A percentile compares a stretch with the other conserved stretches of the same genome.
These are phyloP conservation scores for Yamadazyma siamensis DNA, from an alignment of 1,139 yeast species.

Conservation along the genomic window DNA sequence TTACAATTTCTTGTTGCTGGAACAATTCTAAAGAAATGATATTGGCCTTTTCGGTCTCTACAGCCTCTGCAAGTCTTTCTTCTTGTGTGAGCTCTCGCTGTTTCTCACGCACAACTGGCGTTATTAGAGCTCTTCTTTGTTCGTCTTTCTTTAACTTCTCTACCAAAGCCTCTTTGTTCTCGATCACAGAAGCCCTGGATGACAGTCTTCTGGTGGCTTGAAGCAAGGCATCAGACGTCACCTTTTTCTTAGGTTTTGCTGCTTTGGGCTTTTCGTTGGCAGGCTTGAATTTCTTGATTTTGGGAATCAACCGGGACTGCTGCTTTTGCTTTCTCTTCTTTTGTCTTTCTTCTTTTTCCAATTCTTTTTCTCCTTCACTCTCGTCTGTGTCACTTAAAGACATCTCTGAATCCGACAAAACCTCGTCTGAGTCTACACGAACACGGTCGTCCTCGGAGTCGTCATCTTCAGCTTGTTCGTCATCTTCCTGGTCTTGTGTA, in stretches of 20 bases:
- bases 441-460: conserved; percentile 16
- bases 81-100: conserved; percentile 73
- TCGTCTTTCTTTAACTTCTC: conserved; percentile 72
- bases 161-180: conserved; percentile 74
- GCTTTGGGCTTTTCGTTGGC: conserved; percentile 19
- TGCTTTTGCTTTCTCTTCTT: conserved; percentile 39
- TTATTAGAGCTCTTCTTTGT: conserved; percentile 51
- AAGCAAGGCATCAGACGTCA: conserved; percentile 48
- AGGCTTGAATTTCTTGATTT: conserved; percentile 39
- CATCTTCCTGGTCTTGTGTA: conserved; percentile 35
- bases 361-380: conserved; percentile 65
- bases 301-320: conserved; percentile 38
- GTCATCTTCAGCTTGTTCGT: conserved; percentile 10
- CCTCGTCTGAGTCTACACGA: conserved; percentile 36
- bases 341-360: conserved; percentile 49
- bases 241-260: conserved; percentile 16
- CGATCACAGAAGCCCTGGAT: conserved; percentile 73
- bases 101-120: conserved; percentile 40
- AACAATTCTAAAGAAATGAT: conserved; percentile 69
- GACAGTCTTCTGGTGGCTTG: conserved; percentile 64
- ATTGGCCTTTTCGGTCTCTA: conserved; percentile 79
- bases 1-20: conserved; percentile 79
- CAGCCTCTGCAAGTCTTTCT: conserved; percentile 80
- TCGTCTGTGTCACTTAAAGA: conserved; percentile 51
- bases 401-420: conserved; percentile 54